Conservation (phyloP, 75 land plant species). For the Sequoia sempervirens region DNA sequence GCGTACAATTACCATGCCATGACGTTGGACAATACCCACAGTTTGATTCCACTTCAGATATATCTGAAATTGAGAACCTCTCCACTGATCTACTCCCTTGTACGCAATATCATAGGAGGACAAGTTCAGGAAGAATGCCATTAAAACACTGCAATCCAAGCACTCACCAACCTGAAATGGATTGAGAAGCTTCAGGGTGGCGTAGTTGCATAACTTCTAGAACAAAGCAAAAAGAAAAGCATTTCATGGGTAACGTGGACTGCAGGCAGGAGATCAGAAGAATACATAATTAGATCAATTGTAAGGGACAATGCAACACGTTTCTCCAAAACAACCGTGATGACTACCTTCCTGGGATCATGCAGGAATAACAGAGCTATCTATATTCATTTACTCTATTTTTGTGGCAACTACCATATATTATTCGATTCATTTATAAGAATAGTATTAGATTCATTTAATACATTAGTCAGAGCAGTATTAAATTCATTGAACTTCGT, state of each 20-base stretch:
- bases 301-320: not conserved
- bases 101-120: not conserved
- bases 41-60: constrained; percentile 6
- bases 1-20: constrained; percentile 2
- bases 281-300: not conserved
- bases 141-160: not conserved
- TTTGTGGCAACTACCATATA: too few relatives aligned
- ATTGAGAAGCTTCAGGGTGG: not conserved
- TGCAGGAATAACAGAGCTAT: not conserved
- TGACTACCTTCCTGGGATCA: not conserved
- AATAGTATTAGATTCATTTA: too few relatives aligned
- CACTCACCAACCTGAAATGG: not conserved
- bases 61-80: constrained; percentile 9
- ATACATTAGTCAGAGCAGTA: too few relatives aligned
- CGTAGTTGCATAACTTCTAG: not conserved
- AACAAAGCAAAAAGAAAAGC: not conserved
- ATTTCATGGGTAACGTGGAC: not conserved
- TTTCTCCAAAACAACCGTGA: not conserved
- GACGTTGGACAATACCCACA: not conserved
- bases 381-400: not conserved
- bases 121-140: not conserved
- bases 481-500: too few relatives aligned
- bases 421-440: too few relatives aligned
- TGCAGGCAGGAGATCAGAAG: not conserved
- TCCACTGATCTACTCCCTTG: not conserved